These are phyloP conservation scores for Boletus tomentosulus DNA, from an alignment of 768 basidiomycete genomes.

Conservation along the genomic window DNA sequence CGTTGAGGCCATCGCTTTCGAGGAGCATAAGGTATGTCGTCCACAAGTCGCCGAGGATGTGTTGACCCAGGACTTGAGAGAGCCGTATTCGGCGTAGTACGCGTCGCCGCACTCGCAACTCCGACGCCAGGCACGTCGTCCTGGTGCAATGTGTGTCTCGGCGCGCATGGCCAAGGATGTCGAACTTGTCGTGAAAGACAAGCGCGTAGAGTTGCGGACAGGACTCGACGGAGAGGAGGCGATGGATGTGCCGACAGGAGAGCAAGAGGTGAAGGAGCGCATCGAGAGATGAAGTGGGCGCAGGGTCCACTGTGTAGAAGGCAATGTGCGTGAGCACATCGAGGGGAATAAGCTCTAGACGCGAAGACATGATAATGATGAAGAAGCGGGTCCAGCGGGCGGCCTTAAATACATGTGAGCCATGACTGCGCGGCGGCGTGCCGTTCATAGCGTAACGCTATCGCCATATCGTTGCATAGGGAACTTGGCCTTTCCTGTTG, in stretches of 20 bases:
- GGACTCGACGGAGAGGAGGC: conserved; percentile 37
- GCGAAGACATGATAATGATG: conserved; percentile 39
- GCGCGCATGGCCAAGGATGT: conserved; percentile 29
- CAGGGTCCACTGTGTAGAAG: conserved; percentile 39
- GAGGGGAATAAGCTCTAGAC: conserved; percentile 46
- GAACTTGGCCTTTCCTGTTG: conserved; percentile 33
- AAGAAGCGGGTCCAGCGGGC: conserved; percentile 6
- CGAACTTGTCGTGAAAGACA: conserved; percentile 51
- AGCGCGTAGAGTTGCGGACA: conserved; percentile 55
- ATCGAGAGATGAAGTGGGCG: conserved; percentile 36
- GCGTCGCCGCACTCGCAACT: conserved; percentile 45
- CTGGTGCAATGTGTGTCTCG: conserved; percentile 30
- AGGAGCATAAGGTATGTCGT: conserved; percentile 56
- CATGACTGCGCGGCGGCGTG: conserved; percentile 27
- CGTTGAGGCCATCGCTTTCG: conserved; percentile 51
- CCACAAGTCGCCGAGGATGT: conserved; percentile 48
- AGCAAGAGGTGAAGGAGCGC: conserved; percentile 43
- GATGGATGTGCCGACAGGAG: conserved; percentile 43
- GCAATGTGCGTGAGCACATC: conserved; percentile 59
- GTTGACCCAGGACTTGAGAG: conserved; percentile 21
- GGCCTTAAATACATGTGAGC: conserved; percentile 24
- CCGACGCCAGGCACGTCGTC: conserved; percentile 40
- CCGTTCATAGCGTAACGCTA: conserved; percentile 33
- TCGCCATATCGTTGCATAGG: conserved; percentile 31
- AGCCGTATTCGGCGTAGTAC: conserved; percentile 47